phyloP scores from a whole-genome alignment of 257 asterid genomes.

The Ocimum tenuiflorum region DNA sequence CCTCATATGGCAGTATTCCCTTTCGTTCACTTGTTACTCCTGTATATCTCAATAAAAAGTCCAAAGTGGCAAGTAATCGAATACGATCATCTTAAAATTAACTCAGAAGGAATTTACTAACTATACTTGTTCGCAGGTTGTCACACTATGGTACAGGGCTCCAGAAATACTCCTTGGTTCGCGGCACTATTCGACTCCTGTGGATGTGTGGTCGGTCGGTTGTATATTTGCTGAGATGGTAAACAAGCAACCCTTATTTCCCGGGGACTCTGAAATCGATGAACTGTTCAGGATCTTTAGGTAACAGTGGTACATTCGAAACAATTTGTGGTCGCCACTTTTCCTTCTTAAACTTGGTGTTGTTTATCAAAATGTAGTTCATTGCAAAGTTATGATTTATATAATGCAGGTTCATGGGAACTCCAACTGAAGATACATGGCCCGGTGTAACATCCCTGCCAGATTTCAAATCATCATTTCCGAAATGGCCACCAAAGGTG shows the following conservation, averaged over 20 bases:
- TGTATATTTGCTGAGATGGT: conserved; percentile 99
- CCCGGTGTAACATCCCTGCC: conserved; percentile 95
- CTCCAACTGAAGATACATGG: conserved; percentile 95
- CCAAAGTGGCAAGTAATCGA: neutral
- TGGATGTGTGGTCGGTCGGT: conserved; percentile 96
- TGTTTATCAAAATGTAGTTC: neutral
- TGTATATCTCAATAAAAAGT: neutral
- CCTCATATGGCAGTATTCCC: neutral
- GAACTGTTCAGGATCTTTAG: conserved; percentile 83
- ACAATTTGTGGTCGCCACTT: neutral
- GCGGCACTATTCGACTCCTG: conserved; percentile 92
- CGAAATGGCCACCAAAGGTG: conserved; percentile 83
- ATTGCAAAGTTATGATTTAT: conserved; percentile 4
- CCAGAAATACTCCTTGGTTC: conserved; percentile 96
- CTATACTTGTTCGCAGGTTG: conserved; percentile 50
- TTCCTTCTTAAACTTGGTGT: neutral
- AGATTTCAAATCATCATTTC: conserved; percentile 79
- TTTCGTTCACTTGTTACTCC: neutral
- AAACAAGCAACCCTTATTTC: conserved; percentile 66
- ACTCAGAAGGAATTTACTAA: neutral
- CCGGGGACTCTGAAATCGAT: conserved; percentile 96
- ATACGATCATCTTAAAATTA: neutral
- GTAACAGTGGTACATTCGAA: conserved; percentile 44
- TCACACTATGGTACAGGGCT: conserved; percentile 96
- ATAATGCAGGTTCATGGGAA: conserved; percentile 66